phyloP scores from a whole-genome alignment of 1,139 yeast species.

The Yamadazyma diospyri region DNA sequence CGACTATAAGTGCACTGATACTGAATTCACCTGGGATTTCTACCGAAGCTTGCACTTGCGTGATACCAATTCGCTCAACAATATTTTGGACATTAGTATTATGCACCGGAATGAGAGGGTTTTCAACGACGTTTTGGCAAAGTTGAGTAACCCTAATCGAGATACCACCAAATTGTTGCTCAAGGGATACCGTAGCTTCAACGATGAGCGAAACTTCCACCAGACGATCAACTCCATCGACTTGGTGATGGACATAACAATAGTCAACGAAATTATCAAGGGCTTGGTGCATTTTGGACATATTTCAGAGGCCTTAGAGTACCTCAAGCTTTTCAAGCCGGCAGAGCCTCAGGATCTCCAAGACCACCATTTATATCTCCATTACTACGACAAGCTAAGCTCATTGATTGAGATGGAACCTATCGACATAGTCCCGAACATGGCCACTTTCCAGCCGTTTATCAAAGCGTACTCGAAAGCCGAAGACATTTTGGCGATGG shows the following conservation, averaged over 20 bases:
- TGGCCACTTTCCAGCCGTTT: slow-evolving; percentile 25
- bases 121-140: slow-evolving; percentile 9
- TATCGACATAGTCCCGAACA: slow-evolving; percentile 21
- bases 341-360: slow-evolving; percentile 11
- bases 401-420: slow-evolving; percentile 23
- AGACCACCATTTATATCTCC: slow-evolving; percentile 17
- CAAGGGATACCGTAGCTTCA: slow-evolving; percentile 3
- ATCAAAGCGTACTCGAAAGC: slow-evolving; percentile 12
- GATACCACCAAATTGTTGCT: slow-evolving; percentile 10
- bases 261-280: slow-evolving; percentile 18
- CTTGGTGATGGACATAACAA: slow-evolving; percentile 16
- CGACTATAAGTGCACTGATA: slow-evolving; percentile 1
- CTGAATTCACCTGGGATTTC: slow-evolving; percentile 19
- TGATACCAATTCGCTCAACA: slow-evolving; percentile 13
- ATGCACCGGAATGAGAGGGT: slow-evolving; percentile 10
- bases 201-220: slow-evolving; percentile 7
- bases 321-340: slow-evolving; percentile 4
- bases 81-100: slow-evolving; percentile 9
- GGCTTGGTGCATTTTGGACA: slow-evolving; percentile 13
- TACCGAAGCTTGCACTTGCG: slow-evolving; percentile 16
- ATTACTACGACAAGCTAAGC: slow-evolving; percentile 18
- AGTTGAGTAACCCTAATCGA: slow-evolving; percentile 14
- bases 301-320: slow-evolving; percentile 13
- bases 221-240: slow-evolving; percentile 4
- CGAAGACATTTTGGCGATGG: slow-evolving; percentile 3